A percentile compares a stretch with the other conserved stretches of the same genome.
These are phyloP conservation scores for Rugonectria rugulosa DNA, from an alignment of 2,329 filamentous ascomycete species.

Conservation along the genomic window DNA sequence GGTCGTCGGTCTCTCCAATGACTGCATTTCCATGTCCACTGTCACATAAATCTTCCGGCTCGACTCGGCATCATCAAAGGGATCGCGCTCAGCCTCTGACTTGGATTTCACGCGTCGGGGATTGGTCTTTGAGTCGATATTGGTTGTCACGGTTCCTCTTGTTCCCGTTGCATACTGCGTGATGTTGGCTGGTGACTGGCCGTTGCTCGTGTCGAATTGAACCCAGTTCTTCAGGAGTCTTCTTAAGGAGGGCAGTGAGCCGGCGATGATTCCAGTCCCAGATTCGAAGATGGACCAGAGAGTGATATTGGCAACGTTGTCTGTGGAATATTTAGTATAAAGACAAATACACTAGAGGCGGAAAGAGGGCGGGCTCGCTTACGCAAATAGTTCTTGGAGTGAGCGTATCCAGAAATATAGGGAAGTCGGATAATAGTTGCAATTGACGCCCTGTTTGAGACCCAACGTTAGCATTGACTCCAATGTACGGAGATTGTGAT, in stretches of 20 bases:
- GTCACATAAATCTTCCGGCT: too few relatives aligned
- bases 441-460: conserved; percentile 22
- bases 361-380: background rate
- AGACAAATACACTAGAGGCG: background rate
- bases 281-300: conserved; percentile 29
- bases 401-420: conserved; percentile 17
- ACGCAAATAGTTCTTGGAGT: conserved; percentile 14
- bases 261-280: conserved; percentile 26
- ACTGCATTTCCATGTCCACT: too few relatives aligned
- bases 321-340: background rate
- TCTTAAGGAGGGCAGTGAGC: conserved; percentile 21
- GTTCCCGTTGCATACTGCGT: too few relatives aligned
- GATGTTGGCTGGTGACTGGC: background rate
- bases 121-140: too few relatives aligned
- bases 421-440: conserved; percentile 25
- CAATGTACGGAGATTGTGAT: background rate
- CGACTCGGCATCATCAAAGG: too few relatives aligned
- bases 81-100: too few relatives aligned
- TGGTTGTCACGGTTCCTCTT: too few relatives aligned
- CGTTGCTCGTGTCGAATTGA: background rate
- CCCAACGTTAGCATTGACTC: background rate
- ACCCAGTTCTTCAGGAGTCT: conserved; percentile 14
- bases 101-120: too few relatives aligned
- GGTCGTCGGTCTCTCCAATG: too few relatives aligned
- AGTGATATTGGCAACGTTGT: conserved; percentile 17